phyloP scores from a whole-genome alignment of 352 stramenopile genomes.

The Globisporangium emineosum region DNA sequence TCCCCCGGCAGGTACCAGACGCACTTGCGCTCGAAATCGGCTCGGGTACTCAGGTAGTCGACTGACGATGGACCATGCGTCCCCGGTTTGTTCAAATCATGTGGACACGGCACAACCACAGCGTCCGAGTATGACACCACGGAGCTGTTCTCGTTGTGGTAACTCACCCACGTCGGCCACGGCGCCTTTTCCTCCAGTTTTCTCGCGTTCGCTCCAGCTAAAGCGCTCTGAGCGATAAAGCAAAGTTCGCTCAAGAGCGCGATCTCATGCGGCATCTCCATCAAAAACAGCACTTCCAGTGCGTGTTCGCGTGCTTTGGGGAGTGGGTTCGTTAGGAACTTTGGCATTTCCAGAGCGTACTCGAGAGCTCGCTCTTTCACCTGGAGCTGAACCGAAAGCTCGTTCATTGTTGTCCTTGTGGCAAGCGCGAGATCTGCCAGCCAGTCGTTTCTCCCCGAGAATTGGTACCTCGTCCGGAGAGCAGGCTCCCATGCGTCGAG shows the following conservation, averaged over 20 bases:
- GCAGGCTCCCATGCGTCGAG: background rate
- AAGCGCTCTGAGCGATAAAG: slow-evolving; percentile 30
- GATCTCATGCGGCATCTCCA: slow-evolving; percentile 35
- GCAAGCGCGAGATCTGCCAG: background rate
- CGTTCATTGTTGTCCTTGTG: background rate
- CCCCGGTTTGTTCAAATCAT: background rate
- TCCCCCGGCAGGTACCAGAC: slow-evolving; percentile 35
- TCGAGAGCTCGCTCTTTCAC: slow-evolving; percentile 8
- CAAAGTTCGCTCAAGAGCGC: slow-evolving; percentile 37
- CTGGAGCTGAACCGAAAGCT: background rate
- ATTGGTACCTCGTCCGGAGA: background rate
- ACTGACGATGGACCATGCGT: slow-evolving; percentile 15
- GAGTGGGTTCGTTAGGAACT: slow-evolving; percentile 31
- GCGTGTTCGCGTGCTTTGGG: slow-evolving; percentile 22
- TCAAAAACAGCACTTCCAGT: slow-evolving; percentile 42
- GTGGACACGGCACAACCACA: background rate
- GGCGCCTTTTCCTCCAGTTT: background rate
- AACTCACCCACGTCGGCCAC: background rate
- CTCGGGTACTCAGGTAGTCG: slow-evolving; percentile 15
- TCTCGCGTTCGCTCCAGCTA: slow-evolving; percentile 8
- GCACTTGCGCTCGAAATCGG: slow-evolving; percentile 24
- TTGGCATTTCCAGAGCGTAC: slow-evolving; percentile 19
- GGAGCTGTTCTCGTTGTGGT: background rate
- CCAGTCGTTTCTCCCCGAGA: background rate
- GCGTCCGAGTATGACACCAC: background rate